Percentiles rank a stretch among this genome's conserved stretches.
These are phyloP conservation scores for Saccharomycopsis babjevae DNA, from an alignment of 805 yeast genomes.

Conservation along the genomic window DNA sequence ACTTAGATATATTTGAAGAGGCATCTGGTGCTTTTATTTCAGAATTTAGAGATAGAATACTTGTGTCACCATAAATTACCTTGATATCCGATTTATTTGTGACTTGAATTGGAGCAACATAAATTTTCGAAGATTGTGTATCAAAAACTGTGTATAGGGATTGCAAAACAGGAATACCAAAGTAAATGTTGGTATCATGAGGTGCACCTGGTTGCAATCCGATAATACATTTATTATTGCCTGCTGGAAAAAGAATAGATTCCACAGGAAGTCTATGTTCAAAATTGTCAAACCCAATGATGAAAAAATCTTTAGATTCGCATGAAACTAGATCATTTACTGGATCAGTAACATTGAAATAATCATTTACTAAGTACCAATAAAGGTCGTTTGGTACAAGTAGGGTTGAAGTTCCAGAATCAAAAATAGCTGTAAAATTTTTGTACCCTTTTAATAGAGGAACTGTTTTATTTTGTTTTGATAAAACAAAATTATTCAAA, in stretches of 20 bases:
- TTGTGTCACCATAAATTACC: constrained; percentile 1
- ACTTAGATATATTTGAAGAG: neutral
- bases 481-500: neutral
- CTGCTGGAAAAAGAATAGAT: constrained; percentile 7
- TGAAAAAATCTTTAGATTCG: constrained; percentile 8
- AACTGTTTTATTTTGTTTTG: neutral
- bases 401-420: constrained; percentile 7
- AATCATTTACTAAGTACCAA: constrained; percentile 1
- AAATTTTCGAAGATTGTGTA: constrained; percentile 4
- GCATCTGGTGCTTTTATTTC: neutral
- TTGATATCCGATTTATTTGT: neutral
- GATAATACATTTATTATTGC: constrained; percentile 4
- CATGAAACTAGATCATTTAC: constrained; percentile 1
- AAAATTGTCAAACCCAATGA: constrained; percentile 5
- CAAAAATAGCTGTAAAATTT: constrained; percentile 5
- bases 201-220: constrained; percentile 1
- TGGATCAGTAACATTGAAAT: constrained; percentile 6
- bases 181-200: neutral
- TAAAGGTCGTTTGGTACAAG: constrained; percentile 4
- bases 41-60: neutral
- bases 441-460: neutral
- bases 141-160: constrained; percentile 13
- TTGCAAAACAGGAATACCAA: constrained; percentile 13
- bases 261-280: constrained; percentile 1
- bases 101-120: constrained; percentile 10